phyloP scores from a whole-genome alignment of 345 rosid genomes.

The Chamaenerion angustifolium region DNA sequence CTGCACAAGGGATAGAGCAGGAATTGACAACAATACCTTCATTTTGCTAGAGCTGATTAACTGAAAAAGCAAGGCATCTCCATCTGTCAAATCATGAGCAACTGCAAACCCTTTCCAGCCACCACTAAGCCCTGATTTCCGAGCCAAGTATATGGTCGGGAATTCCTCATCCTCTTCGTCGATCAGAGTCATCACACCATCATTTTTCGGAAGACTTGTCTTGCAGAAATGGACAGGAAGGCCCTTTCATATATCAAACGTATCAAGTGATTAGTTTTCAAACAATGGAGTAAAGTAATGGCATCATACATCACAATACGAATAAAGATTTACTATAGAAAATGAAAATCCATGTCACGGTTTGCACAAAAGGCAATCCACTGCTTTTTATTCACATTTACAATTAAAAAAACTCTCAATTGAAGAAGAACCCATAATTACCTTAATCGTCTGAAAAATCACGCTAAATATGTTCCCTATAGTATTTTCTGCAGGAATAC shows the following conservation, averaged over 20 bases:
- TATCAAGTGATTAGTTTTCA: not conserved
- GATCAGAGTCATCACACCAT: constrained; percentile 25
- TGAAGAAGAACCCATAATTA: too few species aligned
- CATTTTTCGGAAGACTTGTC: constrained; percentile 28
- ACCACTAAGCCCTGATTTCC: constrained; percentile 46
- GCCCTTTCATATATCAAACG: constrained; percentile 18
- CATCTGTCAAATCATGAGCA: constrained; percentile 53
- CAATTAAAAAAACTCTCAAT: too few species aligned
- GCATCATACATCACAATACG: too few species aligned
- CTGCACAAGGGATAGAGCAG: not conserved
- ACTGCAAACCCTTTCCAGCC: constrained; percentile 69
- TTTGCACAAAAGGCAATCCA: too few species aligned
- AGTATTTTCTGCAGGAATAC: too few species aligned
- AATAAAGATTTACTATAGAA: too few species aligned
- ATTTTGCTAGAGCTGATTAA: constrained; percentile 27
- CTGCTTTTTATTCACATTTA: too few species aligned
- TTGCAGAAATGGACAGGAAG: constrained; percentile 43
- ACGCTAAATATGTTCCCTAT: too few species aligned
- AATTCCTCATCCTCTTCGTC: constrained; percentile 32
- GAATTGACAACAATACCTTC: constrained; percentile 22
- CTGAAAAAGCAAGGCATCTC: constrained; percentile 52
- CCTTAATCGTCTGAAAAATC: too few species aligned
- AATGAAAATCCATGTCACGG: too few species aligned
- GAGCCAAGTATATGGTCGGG: constrained; percentile 33
- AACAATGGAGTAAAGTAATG: too few species aligned